Conservation (phyloP, 2,329 filamentous ascomycete species). For the Knufia petricola region DNA sequence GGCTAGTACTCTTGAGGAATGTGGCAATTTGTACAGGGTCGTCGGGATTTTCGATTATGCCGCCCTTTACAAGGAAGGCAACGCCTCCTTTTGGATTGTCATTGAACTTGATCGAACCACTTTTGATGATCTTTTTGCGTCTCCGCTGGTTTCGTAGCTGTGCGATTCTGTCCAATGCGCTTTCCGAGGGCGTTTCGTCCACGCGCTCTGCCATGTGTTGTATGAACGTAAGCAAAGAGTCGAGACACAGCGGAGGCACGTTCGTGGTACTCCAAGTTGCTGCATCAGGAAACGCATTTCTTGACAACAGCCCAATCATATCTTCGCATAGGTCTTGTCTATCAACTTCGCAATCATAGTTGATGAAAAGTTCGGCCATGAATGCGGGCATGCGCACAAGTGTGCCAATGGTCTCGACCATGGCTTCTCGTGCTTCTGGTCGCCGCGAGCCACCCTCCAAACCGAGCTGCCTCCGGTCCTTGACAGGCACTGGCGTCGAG, state of each 20-base stretch:
- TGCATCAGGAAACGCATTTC: conserved; percentile 92
- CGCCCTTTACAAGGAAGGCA: conserved; percentile 72
- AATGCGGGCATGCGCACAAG: conserved; percentile 87
- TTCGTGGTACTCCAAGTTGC: conserved; percentile 99
- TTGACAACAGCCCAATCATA: conserved; percentile 77
- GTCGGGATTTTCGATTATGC: conserved; percentile 67
- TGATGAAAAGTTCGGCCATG: conserved; percentile 91
- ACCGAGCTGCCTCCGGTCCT: conserved; percentile 84
- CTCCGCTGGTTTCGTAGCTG: conserved; percentile 61
- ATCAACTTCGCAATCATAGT: conserved; percentile 94
- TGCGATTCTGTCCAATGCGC: conserved; percentile 55
- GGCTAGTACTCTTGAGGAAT: conserved; percentile 78
- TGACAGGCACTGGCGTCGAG: conserved; percentile 80
- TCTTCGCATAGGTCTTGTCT: conserved; percentile 89
- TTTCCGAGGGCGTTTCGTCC: conserved; percentile 52
- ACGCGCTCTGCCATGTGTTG: conserved; percentile 85
- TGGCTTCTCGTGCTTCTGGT: conserved; percentile 90
- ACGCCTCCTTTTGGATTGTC: conserved; percentile 86
- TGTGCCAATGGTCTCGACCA: conserved; percentile 93
- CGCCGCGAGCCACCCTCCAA: conserved; percentile 85
- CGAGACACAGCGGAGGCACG: conserved; percentile 86
- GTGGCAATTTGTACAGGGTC: conserved; percentile 70
- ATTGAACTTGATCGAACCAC: conserved; percentile 84
- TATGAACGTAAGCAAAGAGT: conserved; percentile 81
- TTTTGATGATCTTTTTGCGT: conserved; percentile 80